A percentile compares a stretch with the other conserved stretches of the same genome.
phyloP scores from a whole-genome alignment of 306 rosid species.

The Casuarina equisetifolia region DNA sequence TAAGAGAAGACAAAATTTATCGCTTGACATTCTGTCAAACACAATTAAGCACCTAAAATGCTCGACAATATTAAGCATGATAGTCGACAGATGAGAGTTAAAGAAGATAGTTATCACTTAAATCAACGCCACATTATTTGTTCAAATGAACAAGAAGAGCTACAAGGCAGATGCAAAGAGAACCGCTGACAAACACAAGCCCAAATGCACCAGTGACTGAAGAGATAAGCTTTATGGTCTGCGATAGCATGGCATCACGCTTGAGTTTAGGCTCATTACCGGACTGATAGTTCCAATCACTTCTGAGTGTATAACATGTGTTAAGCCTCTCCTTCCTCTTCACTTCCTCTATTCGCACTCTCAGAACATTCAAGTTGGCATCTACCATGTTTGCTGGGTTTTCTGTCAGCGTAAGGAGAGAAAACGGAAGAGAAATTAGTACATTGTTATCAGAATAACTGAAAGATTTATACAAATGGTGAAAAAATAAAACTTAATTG shows the following conservation, averaged over 20 bases:
- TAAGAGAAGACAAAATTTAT: too few species aligned
- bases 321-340: slow-evolving; percentile 34
- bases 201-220: slow-evolving; percentile 44
- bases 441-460: background rate
- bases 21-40: too few species aligned
- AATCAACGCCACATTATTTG: background rate
- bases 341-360: slow-evolving; percentile 37
- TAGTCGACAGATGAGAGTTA: too few species aligned
- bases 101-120: too few species aligned
- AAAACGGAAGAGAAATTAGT: background rate
- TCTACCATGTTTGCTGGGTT: slow-evolving; percentile 47
- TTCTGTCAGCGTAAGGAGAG: slow-evolving; percentile 31
- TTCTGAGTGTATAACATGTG: background rate
- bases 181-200: slow-evolving; percentile 48
- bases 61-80: too few species aligned
- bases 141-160: slow-evolving; percentile 30
- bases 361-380: slow-evolving; percentile 45
- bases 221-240: slow-evolving; percentile 35
- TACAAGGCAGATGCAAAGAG: slow-evolving; percentile 39
- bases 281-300: slow-evolving; percentile 40
- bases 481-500: background rate
- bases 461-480: background rate
- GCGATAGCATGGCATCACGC: slow-evolving; percentile 21
- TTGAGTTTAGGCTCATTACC: slow-evolving; percentile 13
- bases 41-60: too few species aligned